A percentile compares a stretch with the other conserved stretches of the same genome.
These are phyloP conservation scores for Sporisorium sorghi DNA, from an alignment of 1,284 basidiomycete genomes.

Conservation along the genomic window DNA sequence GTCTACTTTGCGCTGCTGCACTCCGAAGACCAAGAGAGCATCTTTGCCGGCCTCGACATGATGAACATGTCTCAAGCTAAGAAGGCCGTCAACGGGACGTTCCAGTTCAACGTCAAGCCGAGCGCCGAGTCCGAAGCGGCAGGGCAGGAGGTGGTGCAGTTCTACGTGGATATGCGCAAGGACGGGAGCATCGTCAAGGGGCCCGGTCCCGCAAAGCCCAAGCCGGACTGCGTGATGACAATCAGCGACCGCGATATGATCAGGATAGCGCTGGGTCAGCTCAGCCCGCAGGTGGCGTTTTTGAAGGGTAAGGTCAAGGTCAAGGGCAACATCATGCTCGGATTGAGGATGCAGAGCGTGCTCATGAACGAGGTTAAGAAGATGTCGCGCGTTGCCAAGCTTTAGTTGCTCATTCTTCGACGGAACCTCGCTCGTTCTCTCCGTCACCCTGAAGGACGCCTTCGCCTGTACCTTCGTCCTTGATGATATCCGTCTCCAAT, in stretches of 20 bases:
- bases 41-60: slow-evolving; percentile 55
- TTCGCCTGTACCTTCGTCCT: neutral
- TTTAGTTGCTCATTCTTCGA: slow-evolving; percentile 20
- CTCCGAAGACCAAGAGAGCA: slow-evolving; percentile 44
- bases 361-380: slow-evolving; percentile 58
- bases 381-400: slow-evolving; percentile 50
- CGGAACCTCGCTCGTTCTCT: neutral
- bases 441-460: neutral
- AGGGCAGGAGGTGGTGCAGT: slow-evolving; percentile 35
- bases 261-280: slow-evolving; percentile 49
- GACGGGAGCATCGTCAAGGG: slow-evolving; percentile 47
- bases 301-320: slow-evolving; percentile 61
- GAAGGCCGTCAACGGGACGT: slow-evolving; percentile 58
- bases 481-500: neutral
- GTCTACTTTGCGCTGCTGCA: slow-evolving; percentile 56
- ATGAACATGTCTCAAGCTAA: slow-evolving; percentile 53
- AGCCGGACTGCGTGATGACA: slow-evolving; percentile 55
- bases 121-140: slow-evolving; percentile 19
- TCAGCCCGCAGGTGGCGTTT: slow-evolving; percentile 57
- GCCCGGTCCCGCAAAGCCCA: slow-evolving; percentile 49
- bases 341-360: slow-evolving; percentile 56
- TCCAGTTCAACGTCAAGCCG: slow-evolving; percentile 55
- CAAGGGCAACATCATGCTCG: slow-evolving; percentile 61
- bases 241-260: slow-evolving; percentile 62
- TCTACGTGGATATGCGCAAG: slow-evolving; percentile 59